phyloP scores from a whole-genome alignment of 768 basidiomycete species.

The Lyophyllum decastes region DNA sequence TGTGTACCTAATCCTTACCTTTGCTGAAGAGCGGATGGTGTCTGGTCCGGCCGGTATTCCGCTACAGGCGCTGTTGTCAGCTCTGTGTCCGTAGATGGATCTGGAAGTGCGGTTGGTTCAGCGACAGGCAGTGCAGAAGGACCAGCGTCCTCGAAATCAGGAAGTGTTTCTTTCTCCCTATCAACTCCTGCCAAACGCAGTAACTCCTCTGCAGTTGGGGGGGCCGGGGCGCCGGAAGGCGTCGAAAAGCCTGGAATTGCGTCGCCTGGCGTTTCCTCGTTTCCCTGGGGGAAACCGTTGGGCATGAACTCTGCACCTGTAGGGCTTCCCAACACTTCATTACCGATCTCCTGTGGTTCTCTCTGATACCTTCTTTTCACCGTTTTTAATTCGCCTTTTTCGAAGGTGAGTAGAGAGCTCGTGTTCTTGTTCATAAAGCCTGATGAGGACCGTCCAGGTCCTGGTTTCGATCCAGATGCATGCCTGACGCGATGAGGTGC shows the following conservation, averaged over 20 bases:
- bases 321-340: not conserved
- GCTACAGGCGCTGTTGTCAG: not conserved
- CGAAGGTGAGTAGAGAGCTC: slow-evolving; percentile 55
- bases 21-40: slow-evolving; percentile 19
- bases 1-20: slow-evolving; percentile 21
- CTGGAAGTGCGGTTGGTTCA: not conserved
- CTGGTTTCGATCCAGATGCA: slow-evolving; percentile 35
- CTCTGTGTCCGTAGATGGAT: not conserved
- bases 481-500: slow-evolving; percentile 1
- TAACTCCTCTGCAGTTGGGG: slow-evolving; percentile 45
- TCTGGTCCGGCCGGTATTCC: slow-evolving; percentile 10
- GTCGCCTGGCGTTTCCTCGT: slow-evolving; percentile 18
- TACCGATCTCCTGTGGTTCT: not conserved
- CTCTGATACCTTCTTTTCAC: slow-evolving; percentile 45
- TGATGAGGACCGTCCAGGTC: slow-evolving; percentile 52
- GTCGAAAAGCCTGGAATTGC: not conserved
- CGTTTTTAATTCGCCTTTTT: slow-evolving; percentile 53
- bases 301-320: slow-evolving; percentile 3
- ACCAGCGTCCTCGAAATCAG: slow-evolving; percentile 56
- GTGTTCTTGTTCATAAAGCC: slow-evolving; percentile 40
- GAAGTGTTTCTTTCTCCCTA: slow-evolving; percentile 37
- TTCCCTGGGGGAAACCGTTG: slow-evolving; percentile 8
- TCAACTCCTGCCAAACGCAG: slow-evolving; percentile 52
- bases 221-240: slow-evolving; percentile 6
- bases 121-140: not conserved